Percentiles rank a stretch among this genome's conserved stretches.
These are phyloP conservation scores for Tephrocybe sp. DNA, from an alignment of 768 basidiomycete species.

Conservation along the genomic window DNA sequence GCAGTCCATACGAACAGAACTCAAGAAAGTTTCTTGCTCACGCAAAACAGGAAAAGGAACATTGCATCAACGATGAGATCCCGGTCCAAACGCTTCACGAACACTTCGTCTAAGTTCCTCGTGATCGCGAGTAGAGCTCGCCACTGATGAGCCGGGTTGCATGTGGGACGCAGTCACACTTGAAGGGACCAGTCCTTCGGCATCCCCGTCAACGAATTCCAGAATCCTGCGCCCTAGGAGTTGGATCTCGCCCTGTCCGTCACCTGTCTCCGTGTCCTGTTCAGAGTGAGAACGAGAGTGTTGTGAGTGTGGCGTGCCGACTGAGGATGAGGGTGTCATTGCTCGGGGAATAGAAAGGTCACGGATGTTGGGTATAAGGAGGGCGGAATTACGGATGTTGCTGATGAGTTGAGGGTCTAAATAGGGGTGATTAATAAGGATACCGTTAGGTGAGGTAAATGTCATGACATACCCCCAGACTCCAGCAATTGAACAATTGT, in stretches of 20 bases:
- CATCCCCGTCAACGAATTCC: slow-evolving; percentile 80
- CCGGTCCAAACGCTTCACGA: slow-evolving; percentile 74
- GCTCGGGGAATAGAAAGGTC: slow-evolving; percentile 74
- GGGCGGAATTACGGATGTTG: slow-evolving; percentile 83
- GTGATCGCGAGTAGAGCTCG: slow-evolving; percentile 65
- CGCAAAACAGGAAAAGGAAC: not conserved
- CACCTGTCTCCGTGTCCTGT: slow-evolving; percentile 80
- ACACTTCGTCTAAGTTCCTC: slow-evolving; percentile 83
- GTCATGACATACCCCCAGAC: slow-evolving; percentile 70
- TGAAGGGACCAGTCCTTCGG: slow-evolving; percentile 57
- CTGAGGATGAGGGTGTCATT: slow-evolving; percentile 68
- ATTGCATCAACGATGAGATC: slow-evolving; percentile 49
- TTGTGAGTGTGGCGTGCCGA: slow-evolving; percentile 73
- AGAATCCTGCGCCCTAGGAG: slow-evolving; percentile 81
- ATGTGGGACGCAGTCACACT: slow-evolving; percentile 67
- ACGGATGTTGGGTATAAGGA: slow-evolving; percentile 85
- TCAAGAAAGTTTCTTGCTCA: not conserved
- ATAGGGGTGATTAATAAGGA: slow-evolving; percentile 7
- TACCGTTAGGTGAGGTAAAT: not conserved
- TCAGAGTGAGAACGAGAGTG: slow-evolving; percentile 70
- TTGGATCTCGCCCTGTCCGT: slow-evolving; percentile 91
- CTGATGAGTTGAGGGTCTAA: slow-evolving; percentile 85
- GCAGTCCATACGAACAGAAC: slow-evolving; percentile 14
- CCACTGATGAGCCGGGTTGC: slow-evolving; percentile 69
- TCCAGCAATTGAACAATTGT: slow-evolving; percentile 97